Base-by-base conservation (phyloP, 495 filamentous ascomycete genomes). In the Hypomontagnella submonticulosa region DNA sequence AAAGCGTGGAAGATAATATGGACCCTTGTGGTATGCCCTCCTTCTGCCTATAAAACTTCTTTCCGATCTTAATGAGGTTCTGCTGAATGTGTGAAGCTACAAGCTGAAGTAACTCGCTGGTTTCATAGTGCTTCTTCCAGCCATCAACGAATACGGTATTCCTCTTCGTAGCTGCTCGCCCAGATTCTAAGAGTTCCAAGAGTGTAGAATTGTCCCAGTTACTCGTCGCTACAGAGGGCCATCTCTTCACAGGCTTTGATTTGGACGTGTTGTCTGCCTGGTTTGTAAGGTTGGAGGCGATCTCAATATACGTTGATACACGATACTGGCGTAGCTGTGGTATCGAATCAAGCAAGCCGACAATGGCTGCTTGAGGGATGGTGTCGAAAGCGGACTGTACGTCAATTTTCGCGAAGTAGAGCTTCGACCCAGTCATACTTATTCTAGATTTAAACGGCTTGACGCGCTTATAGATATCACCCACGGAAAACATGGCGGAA, bases 331-430 rank as follows among this genome's bases (percentile, higher is more conserved):
- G 76, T 57, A 90, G 83, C 5, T 84, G 82, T 13, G 90, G 80
- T 15, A 97, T 79, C 1, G 78, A 75, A 13, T 85, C 75, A 44
- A 96, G 82, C 12, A 97, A 73, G 18, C 73, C 63, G 49, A 98
- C 67, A n/a, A 97, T 77, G 3, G 82, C 82, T 36, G 81, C 69
- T 68, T 98, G 96, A 0, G 95, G 95, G 44, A 99, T 97, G 0
- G 91, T 97, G 72, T 99, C 95, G 73, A 97, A 99, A 53, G 95
- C 97, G 7, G 92, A 85, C 73, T 92, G 83, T 23, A 97, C 92
- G 73, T 99, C 95, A 11, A 97, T 79, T 74, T 98, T 99, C 38
- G 89, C 93, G 68, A 98, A 97, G 72, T 89, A 97, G 37, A 80
- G 50, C 8, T 51, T 53, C 50, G 60, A 43, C 43, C 72, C 42